phyloP scores from a whole-genome alignment of 805 yeast genomes.

The Spathaspora arborariae region DNA sequence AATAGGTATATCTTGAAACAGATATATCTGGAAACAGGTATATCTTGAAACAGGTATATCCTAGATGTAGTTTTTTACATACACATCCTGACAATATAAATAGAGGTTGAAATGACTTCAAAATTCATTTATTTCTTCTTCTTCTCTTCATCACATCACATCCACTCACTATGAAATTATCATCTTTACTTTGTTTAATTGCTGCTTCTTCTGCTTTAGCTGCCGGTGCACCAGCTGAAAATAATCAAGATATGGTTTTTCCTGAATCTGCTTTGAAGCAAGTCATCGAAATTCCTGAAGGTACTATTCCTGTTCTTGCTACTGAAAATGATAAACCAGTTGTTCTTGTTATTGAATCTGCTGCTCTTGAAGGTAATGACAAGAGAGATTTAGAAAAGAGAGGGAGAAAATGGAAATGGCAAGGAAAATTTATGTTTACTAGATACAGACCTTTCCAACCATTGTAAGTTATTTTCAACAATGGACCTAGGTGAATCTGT shows the following conservation, averaged over 20 bases:
- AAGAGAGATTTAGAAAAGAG: not conserved
- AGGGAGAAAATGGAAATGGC: not conserved
- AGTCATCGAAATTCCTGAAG: slow-evolving; percentile 4
- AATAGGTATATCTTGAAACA: too few species aligned
- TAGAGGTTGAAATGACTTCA: not conserved
- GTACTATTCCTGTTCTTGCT: not conserved
- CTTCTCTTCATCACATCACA: not conserved
- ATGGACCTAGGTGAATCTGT: not conserved
- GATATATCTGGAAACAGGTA: too few species aligned
- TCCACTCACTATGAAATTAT: slow-evolving; percentile 1
- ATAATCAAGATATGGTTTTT: not conserved
- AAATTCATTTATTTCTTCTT: not conserved
- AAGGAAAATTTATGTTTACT: not conserved
- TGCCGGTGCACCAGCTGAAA: not conserved
- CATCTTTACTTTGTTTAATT: not conserved
- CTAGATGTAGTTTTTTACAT: not conserved
- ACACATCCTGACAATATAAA: too few species aligned
- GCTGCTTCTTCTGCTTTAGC: not conserved
- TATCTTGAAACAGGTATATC: too few species aligned
- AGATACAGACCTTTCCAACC: not conserved
- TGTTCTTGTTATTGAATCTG: slow-evolving; percentile 1
- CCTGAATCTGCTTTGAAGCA: slow-evolving; percentile 4
- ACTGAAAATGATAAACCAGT: not conserved
- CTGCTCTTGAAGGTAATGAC: not conserved
- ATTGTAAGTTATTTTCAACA: not conserved